These are phyloP conservation scores for Tetrahymena thermophila DNA, from an alignment of 73 alveolate species.

Conservation along the genomic window DNA sequence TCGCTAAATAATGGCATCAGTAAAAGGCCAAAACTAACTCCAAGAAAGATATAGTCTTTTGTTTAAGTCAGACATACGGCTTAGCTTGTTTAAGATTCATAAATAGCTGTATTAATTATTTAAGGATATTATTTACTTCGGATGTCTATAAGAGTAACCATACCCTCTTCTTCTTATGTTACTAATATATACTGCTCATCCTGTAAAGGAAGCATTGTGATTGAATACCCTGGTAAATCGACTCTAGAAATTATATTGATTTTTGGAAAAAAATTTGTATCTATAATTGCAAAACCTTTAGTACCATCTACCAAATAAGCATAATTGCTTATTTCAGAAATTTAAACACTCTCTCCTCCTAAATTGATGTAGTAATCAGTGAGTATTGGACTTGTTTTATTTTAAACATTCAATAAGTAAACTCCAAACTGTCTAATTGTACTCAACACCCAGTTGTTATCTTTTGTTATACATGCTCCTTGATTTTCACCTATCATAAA, in stretches of 20 bases:
- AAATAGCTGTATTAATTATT: no score
- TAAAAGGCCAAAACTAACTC: neutral
- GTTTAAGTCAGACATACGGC: neutral
- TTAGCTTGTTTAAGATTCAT: neutral
- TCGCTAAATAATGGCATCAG: neutral
- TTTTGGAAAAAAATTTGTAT: neutral
- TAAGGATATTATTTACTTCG: neutral
- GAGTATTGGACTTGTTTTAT: neutral
- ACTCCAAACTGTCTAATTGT: neutral
- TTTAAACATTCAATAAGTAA: neutral
- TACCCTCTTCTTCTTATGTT: neutral
- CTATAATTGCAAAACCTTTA: neutral
- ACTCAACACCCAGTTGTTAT: neutral
- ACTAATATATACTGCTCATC: neutral
- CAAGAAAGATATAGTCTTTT: no score
- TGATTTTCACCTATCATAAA: neutral
- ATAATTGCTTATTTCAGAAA: neutral
- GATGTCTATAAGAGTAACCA: neutral
- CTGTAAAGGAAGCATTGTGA: neutral
- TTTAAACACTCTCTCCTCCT: neutral
- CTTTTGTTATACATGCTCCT: neutral
- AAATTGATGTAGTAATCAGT: neutral
- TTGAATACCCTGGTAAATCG: neutral
- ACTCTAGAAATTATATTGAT: neutral
- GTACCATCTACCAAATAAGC: neutral